A percentile compares a stretch with the other conserved stretches of the same genome.
Evolutionary conservation across 2,329 filamentous ascomycete species (phyloP).

Genomic region (Fusarium sp.): DNA sequence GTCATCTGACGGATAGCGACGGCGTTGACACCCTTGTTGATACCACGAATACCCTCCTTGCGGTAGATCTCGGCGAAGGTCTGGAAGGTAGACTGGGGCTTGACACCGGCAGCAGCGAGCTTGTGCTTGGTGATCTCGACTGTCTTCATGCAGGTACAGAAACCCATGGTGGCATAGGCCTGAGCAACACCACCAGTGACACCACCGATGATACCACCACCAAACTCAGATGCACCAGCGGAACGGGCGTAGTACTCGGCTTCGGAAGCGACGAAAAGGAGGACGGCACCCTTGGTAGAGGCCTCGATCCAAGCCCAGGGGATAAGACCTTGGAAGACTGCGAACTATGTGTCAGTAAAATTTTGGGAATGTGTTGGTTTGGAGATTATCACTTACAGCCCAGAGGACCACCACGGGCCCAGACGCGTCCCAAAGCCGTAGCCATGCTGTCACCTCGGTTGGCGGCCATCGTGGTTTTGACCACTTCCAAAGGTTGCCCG

Average conservation of each 20-base stretch:
- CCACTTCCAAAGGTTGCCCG: conserved; percentile 89
- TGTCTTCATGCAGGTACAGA: conserved; percentile 99
- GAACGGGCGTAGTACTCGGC: conserved; percentile 93
- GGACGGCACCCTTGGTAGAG: conserved; percentile 98
- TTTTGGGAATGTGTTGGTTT: background rate
- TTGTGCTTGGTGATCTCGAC: conserved; percentile 99
- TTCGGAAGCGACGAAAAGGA: conserved; percentile 98
- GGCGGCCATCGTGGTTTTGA: conserved; percentile 99
- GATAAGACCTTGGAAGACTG: conserved; percentile 99
- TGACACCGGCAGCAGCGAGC: conserved; percentile 83
- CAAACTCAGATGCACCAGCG: conserved; percentile 87
- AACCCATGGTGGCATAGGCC: conserved; percentile 99
- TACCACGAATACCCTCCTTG: conserved; percentile 90
- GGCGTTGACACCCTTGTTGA: conserved; percentile 99
- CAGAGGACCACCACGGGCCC: conserved; percentile 90
- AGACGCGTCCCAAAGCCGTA: conserved; percentile 85
- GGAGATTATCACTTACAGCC: conserved; percentile 78
- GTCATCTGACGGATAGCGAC: conserved; percentile 99
- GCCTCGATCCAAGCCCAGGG: conserved; percentile 99
- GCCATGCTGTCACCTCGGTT: conserved; percentile 91
- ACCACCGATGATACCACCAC: conserved; percentile 88
- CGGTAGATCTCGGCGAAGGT: conserved; percentile 99
- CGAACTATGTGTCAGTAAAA: conserved; percentile 44
- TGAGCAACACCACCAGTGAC: conserved; percentile 96
- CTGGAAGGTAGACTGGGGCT: conserved; percentile 89